Conservation (phyloP, 306 rosid species). For the Pterocarpus santalinus region DNA sequence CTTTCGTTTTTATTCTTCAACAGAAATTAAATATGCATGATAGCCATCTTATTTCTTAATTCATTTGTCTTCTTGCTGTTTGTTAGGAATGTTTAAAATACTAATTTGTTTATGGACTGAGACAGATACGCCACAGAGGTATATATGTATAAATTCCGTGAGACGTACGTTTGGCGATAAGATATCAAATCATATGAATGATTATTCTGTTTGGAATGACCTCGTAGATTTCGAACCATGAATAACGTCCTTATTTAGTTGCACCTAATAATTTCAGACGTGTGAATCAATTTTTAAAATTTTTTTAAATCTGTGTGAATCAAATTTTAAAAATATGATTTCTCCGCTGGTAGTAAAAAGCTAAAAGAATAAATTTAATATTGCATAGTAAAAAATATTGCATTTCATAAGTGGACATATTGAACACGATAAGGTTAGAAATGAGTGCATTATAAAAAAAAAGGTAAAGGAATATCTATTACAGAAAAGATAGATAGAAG, state of each 20-base stretch:
- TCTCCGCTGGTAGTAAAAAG: no score
- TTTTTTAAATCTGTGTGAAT: background rate
- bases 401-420: no score
- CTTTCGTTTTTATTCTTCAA: constrained; percentile 22
- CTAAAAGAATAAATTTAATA: no score
- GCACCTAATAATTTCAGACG: background rate
- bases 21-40: constrained; percentile 1
- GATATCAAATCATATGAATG: background rate
- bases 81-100: constrained; percentile 53
- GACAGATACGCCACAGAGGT: background rate
- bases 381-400: no score
- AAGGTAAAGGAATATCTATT: no score
- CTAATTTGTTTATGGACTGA: constrained; percentile 24
- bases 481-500: no score
- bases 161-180: background rate
- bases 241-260: background rate
- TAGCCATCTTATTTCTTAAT: constrained; percentile 35
- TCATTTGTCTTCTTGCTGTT: constrained; percentile 59
- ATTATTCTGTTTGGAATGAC: constrained; percentile 6
- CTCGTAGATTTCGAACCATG: background rate
- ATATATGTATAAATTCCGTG: background rate
- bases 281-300: no score
- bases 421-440: no score
- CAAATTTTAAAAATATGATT: background rate
- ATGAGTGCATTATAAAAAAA: no score